These are phyloP conservation scores for Leersia perrieri DNA, from an alignment of 176 grass and related monocot genomes.

Conservation along the genomic window DNA sequence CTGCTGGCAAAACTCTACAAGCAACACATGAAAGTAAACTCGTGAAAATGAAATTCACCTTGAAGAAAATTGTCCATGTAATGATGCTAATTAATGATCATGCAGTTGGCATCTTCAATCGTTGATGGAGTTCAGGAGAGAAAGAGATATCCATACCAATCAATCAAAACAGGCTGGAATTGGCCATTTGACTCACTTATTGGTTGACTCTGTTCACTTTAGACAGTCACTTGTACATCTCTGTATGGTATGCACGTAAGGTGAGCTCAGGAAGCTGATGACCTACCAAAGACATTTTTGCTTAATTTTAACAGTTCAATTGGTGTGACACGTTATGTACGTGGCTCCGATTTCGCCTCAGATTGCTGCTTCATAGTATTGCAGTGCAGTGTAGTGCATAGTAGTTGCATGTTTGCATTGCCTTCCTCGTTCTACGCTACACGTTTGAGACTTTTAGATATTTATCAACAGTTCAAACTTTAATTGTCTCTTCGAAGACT, in stretches of 20 bases:
- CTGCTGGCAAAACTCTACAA: too few relatives aligned
- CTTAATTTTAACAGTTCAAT: not conserved
- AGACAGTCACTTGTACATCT: not conserved
- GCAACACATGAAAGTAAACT: too few relatives aligned
- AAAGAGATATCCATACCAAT: not conserved
- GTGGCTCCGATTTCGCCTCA: not conserved
- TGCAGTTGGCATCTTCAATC: not conserved
- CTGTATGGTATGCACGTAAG: not conserved
- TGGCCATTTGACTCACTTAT: not conserved
- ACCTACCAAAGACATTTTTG: not conserved
- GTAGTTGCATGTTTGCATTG: too few relatives aligned
- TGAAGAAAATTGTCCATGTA: not conserved
- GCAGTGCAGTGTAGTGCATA: too few relatives aligned
- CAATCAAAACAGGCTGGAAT: not conserved
- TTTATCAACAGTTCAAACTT: not conserved
- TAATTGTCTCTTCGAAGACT: too few relatives aligned
- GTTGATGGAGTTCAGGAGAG: not conserved
- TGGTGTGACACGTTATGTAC: not conserved
- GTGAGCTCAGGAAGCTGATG: not conserved
- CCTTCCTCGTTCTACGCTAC: not conserved
- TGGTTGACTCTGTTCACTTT: not conserved
- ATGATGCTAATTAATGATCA: not conserved
- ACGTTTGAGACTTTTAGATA: not conserved
- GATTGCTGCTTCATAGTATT: too few relatives aligned
- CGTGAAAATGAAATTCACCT: not conserved